Evolutionary conservation across 108 stramenopile genomes (phyloP), one percentile per base, ranked within the genome.

Genomic region (Pseudonitzschia multistriata): DNA sequence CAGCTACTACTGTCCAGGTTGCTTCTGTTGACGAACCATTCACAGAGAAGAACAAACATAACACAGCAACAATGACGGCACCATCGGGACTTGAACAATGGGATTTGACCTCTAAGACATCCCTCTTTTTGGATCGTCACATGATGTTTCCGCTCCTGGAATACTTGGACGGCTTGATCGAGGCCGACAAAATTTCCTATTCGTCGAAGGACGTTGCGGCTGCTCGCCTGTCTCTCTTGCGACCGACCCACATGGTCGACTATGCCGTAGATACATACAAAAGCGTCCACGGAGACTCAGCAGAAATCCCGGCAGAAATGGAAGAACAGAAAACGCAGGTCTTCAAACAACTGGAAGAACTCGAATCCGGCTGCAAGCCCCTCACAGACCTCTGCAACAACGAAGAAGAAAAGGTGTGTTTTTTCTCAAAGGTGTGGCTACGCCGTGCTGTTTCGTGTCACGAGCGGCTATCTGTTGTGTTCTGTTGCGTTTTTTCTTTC

Each of bases 71-170:
- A 29, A 71, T 62, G 70, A 52, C 66, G n/a, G 57, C 29, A 59
- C 10, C 68, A 76, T 39, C 40, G 64, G 67, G 72, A 57, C 67
- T 80, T 33, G 82, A 83, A 73, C 74, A 79, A 75, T 87, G 88
- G 80, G 96, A 96, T 67, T 83, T 97, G 67, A 97, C 96, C 59
- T 80, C 83, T 47, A 79, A 79, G 48, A 82, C 94, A 66, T 88
- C 91, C 47, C 89, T 94, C 39, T 92, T 84, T 71, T 78, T 97
- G 73, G 98, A 98, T 78, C 89, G 91, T 13, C 98, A 98, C 89
- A 87, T 97, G 87, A 86, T 98, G 82, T 93, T 96, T 79, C 96
- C 94, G 36, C 79, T 97, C 63, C 83, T 97, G 55, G 95, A 96
- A 64, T 98, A 93, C 74, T 61, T 95, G 37, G 88, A 94, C 67